phyloP scores from a whole-genome alignment of 2,329 filamentous ascomycete species.

The Fusarium sublunatum region DNA sequence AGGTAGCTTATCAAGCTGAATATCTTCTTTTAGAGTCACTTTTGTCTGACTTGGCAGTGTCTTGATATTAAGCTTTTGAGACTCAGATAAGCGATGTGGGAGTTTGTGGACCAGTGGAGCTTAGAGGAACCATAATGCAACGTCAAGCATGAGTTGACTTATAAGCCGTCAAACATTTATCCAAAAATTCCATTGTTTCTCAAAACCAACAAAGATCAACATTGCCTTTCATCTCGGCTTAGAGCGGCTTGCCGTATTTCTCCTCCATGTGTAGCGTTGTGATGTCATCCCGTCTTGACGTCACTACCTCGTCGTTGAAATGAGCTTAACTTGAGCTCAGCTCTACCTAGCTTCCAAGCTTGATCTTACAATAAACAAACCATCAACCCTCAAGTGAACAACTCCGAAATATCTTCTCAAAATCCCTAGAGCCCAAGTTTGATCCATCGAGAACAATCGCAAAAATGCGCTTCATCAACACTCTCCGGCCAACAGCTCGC shows the following conservation, averaged over 20 bases:
- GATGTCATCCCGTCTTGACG: conserved; percentile 43
- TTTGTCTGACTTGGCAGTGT: not conserved
- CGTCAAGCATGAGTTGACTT: not conserved
- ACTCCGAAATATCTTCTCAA: rapidly evolving
- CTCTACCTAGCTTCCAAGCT: not conserved
- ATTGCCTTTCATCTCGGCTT: not conserved
- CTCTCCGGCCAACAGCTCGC: conserved; percentile 14
- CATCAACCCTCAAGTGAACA: not conserved
- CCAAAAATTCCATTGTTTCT: not conserved
- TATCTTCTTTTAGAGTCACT: too few relatives aligned
- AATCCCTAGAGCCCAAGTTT: not conserved
- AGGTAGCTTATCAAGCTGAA: too few relatives aligned
- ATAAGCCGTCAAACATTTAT: not conserved
- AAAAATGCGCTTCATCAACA: conserved; percentile 30
- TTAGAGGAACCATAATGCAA: conserved; percentile 1
- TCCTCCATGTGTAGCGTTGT: conserved; percentile 4
- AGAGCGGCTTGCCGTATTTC: conserved; percentile 5
- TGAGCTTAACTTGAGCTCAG: conserved; percentile 20
- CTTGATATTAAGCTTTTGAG: not conserved
- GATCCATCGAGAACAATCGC: rapidly evolving
- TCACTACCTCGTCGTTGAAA: conserved; percentile 19
- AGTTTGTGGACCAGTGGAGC: conserved; percentile 11
- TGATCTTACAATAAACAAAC: not conserved
- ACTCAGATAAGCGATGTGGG: not conserved
- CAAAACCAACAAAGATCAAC: not conserved